Conservation (phyloP, 352 stramenopile genomes). For the Globisporangium viniferum region DNA sequence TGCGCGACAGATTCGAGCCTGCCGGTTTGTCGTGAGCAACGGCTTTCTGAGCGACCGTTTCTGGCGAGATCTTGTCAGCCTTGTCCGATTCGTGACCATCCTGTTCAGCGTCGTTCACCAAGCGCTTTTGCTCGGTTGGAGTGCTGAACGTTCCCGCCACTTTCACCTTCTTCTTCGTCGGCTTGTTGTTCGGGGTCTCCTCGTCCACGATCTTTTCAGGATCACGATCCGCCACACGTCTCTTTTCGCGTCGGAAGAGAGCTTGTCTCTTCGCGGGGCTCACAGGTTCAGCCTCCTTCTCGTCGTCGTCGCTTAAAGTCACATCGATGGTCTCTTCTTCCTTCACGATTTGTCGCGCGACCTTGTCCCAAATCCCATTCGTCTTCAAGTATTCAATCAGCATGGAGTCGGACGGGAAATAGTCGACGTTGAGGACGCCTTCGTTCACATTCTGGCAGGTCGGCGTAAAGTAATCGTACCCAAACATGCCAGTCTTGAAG, state of each 20-base stretch:
- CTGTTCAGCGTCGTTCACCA: background rate
- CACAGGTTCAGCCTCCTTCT: background rate
- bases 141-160: slow-evolving; percentile 12
- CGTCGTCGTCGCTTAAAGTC: slow-evolving; percentile 26
- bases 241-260: slow-evolving; percentile 16
- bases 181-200: slow-evolving; percentile 8
- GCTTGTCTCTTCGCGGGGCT: background rate
- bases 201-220: background rate
- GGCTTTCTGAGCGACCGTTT: slow-evolving; percentile 29
- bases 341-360: slow-evolving; percentile 34
- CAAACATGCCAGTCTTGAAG: slow-evolving; percentile 32
- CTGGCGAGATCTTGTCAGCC: slow-evolving; percentile 43
- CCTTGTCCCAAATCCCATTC: slow-evolving; percentile 48
- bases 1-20: slow-evolving; percentile 26
- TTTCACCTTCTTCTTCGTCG: slow-evolving; percentile 13
- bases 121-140: slow-evolving; percentile 15
- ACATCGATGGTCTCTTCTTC: slow-evolving; percentile 26
- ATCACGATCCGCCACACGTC: background rate
- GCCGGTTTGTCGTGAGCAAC: slow-evolving; percentile 19
- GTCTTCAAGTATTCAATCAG: slow-evolving; percentile 51
- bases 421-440: slow-evolving; percentile 37
- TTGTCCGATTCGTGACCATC: slow-evolving; percentile 12
- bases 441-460: slow-evolving; percentile 34
- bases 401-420: slow-evolving; percentile 39
- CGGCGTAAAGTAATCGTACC: slow-evolving; percentile 60